Evolutionary conservation across 139 green algal genomes (phyloP).

Genomic region (Tetradesmus obliquus): DNA sequence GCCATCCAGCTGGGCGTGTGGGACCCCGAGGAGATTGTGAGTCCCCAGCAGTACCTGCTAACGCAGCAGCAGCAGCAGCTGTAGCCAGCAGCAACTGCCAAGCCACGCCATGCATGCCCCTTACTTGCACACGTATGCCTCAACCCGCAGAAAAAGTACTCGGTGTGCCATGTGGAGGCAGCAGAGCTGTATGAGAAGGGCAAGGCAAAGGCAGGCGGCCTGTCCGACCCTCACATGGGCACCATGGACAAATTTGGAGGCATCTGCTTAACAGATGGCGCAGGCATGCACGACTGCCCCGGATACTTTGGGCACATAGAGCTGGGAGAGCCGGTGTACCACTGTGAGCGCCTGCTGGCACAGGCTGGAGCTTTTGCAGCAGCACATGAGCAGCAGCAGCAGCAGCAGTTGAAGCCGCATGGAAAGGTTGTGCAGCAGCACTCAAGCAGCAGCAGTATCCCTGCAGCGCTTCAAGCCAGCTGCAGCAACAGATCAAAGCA

Average conservation of each 20-base stretch:
- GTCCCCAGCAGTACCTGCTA: constrained; percentile 43
- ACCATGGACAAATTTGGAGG: constrained; percentile 87
- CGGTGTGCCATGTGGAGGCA: constrained; percentile 87
- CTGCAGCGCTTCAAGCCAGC: neutral
- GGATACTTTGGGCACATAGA: constrained; percentile 99
- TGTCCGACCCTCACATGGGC: constrained; percentile 94
- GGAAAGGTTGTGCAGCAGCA: neutral
- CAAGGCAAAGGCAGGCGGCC: constrained; percentile 85
- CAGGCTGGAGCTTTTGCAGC: neutral
- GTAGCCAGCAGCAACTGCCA: neutral
- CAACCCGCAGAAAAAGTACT: constrained; percentile 83
- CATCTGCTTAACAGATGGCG: constrained; percentile 88
- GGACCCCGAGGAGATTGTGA: constrained; percentile 97
- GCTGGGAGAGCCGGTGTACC: constrained; percentile 96
- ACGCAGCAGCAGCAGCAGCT: neutral
- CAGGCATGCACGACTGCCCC: constrained; percentile 86
- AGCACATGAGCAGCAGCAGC: neutral
- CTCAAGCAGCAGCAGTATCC: neutral
- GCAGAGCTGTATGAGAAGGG: constrained; percentile 94
- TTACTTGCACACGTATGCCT: neutral
- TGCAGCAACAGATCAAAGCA: neutral
- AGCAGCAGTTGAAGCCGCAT: neutral
- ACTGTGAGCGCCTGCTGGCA: constrained; percentile 64
- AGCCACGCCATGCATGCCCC: neutral
- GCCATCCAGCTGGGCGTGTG: constrained; percentile 95